Percentiles rank a stretch among this genome's conserved stretches.
Conservation (phyloP, 345 rosid species). For the Salix koriyanagi region DNA sequence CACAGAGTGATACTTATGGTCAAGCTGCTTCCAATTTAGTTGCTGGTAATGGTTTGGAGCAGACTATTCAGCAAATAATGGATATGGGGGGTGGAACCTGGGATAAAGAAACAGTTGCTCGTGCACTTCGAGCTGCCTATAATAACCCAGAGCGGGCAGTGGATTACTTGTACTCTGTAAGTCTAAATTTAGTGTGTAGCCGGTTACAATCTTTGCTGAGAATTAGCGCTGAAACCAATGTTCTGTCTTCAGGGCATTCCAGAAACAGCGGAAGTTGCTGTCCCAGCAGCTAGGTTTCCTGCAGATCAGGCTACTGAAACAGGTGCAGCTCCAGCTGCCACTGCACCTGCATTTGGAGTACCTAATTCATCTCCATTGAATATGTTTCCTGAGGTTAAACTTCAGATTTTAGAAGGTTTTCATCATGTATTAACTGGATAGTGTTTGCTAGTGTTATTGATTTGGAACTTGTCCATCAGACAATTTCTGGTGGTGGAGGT, state of each 20-base stretch:
- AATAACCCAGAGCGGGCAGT: conserved; percentile 99
- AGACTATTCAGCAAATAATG: conserved; percentile 75
- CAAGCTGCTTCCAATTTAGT: conserved; percentile 90
- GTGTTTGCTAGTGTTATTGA: conserved; percentile 11
- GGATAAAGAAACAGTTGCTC: conserved; percentile 89
- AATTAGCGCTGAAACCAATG: conserved; percentile 18
- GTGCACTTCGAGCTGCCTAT: conserved; percentile 97
- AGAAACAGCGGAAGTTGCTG: conserved; percentile 73
- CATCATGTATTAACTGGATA: neutral
- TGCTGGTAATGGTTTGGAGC: conserved; percentile 69
- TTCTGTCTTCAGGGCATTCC: conserved; percentile 75
- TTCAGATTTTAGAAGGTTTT: conserved; percentile 3
- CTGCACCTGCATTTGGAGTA: conserved; percentile 48
- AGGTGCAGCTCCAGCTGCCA: conserved; percentile 44
- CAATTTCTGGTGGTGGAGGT: conserved; percentile 44
- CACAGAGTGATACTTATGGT: conserved; percentile 51
- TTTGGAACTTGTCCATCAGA: conserved; percentile 45
- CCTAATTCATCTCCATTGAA: conserved; percentile 93
- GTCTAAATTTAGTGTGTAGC: conserved; percentile 11
- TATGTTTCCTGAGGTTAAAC: conserved; percentile 85
- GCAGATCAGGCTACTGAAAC: conserved; percentile 51
- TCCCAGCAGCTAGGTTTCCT: conserved; percentile 49
- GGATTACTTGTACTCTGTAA: conserved; percentile 89
- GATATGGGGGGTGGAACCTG: conserved; percentile 97
- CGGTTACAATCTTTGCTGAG: neutral